These are phyloP conservation scores for Penicillium sp. DNA, from an alignment of 2,329 filamentous ascomycete species.

Conservation along the genomic window DNA sequence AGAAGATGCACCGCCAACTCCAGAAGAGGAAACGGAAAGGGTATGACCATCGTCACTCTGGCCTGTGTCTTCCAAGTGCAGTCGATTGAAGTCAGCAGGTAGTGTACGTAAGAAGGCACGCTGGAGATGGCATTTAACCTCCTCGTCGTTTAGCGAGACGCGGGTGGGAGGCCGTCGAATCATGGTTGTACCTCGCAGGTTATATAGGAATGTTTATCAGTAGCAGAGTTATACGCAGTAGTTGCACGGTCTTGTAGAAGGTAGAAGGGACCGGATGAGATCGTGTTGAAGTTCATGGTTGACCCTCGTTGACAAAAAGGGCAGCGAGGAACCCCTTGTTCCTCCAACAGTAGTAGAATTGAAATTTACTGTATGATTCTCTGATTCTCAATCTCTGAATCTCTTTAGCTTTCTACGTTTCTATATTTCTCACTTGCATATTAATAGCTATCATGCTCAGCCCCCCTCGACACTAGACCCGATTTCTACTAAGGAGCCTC, in stretches of 20 bases:
- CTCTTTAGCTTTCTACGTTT: neutral
- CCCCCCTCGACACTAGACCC: slow-evolving; percentile 21
- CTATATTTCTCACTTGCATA: neutral
- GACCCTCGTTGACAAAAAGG: neutral
- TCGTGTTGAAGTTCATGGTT: neutral
- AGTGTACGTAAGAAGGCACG: slow-evolving; percentile 16
- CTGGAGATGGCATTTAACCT: slow-evolving; percentile 31
- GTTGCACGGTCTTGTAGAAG: slow-evolving; percentile 3
- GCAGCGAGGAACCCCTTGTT: neutral
- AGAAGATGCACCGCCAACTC: slow-evolving; percentile 1
- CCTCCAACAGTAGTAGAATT: neutral
- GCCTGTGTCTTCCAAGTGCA: slow-evolving; percentile 13
- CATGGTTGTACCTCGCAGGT: slow-evolving; percentile 19
- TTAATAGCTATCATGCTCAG: slow-evolving; percentile 12
- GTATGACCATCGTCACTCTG: slow-evolving; percentile 9
- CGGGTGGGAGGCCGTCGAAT: slow-evolving; percentile 32
- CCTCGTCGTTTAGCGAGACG: slow-evolving; percentile 30
- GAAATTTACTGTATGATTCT: neutral
- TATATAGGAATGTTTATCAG: neutral
- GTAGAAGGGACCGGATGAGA: neutral
- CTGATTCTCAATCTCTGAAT: neutral
- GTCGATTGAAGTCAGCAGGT: slow-evolving; percentile 14
- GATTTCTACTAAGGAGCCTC: slow-evolving; percentile 19
- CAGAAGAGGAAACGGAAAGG: neutral
- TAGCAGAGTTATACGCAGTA: neutral